These are phyloP conservation scores for Aureobasidium sp. DNA, from an alignment of 2,329 filamentous ascomycete genomes.

Conservation along the genomic window DNA sequence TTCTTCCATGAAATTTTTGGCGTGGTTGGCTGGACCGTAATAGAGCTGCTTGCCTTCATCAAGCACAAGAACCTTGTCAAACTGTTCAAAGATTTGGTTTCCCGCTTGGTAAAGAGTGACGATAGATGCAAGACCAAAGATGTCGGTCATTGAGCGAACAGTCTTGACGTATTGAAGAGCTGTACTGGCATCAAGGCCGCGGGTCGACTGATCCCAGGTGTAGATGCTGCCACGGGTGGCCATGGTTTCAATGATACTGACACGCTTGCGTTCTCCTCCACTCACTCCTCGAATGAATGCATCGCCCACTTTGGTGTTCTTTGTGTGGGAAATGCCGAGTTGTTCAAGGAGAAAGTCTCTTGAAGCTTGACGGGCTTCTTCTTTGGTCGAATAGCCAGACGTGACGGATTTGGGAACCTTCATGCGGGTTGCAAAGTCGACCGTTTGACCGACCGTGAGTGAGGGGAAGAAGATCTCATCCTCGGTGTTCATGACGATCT, in stretches of 20 bases:
- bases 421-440: conserved; percentile 75
- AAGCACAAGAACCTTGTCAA: conserved; percentile 80
- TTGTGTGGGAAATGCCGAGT: conserved; percentile 90
- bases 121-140: conserved; percentile 77
- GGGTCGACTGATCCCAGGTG: conserved; percentile 42
- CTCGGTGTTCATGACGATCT: conserved; percentile 79
- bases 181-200: conserved; percentile 44
- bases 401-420: conserved; percentile 78
- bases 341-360: conserved; percentile 73
- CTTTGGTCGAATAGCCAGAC: conserved; percentile 42
- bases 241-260: conserved; percentile 44
- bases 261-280: conserved; percentile 44
- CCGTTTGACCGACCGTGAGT: conserved; percentile 78
- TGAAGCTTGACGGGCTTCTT: conserved; percentile 69
- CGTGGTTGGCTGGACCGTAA: conserved; percentile 62
- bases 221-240: conserved; percentile 35
- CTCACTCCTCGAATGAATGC: conserved; percentile 68
- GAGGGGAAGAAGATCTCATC: conserved; percentile 82
- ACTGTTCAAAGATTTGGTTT: conserved; percentile 55
- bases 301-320: conserved; percentile 78
- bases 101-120: conserved; percentile 82
- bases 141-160: conserved; percentile 59
- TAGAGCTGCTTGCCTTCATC: conserved; percentile 69
- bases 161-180: conserved; percentile 44
- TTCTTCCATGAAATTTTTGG: conserved; percentile 66